These are phyloP conservation scores for Populus hybrid DNA, from an alignment of 441 rosid species.

Conservation along the genomic window DNA sequence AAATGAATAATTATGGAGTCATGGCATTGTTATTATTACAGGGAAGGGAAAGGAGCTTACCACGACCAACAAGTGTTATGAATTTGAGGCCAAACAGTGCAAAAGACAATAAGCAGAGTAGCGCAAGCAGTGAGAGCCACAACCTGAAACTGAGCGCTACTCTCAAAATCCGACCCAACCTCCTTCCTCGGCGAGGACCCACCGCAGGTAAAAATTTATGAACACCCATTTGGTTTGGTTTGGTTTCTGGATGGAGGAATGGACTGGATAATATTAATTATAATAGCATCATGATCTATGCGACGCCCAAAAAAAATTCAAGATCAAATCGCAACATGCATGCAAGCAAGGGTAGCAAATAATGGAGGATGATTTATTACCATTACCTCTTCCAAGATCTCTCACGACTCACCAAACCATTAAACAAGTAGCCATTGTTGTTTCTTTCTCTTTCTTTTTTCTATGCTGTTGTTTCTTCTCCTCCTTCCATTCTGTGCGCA, in stretches of 20 bases:
- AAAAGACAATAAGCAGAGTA: conserved; percentile 42
- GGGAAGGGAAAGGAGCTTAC: not conserved
- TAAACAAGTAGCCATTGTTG: not conserved
- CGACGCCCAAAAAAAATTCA: not conserved
- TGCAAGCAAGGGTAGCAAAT: not conserved
- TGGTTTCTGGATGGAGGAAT: not conserved
- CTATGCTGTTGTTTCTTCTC: not conserved
- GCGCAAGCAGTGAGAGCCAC: conserved; percentile 41
- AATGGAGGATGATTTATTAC: not conserved
- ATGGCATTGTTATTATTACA: not conserved
- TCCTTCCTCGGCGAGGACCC: conserved; percentile 53
- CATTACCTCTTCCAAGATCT: not conserved
- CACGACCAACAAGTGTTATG: conserved; percentile 52
- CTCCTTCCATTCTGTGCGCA: not conserved
- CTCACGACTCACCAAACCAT: not conserved
- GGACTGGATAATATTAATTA: not conserved
- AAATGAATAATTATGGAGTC: not conserved
- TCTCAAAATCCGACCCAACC: conserved; percentile 49
- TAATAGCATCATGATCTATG: not conserved
- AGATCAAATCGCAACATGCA: not conserved
- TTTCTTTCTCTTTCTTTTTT: not conserved
- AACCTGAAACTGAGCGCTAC: conserved; percentile 36
- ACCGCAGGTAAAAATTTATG: not conserved
- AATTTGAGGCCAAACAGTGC: conserved; percentile 46
- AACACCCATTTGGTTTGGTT: not conserved